These are phyloP conservation scores for Mortierella sp. DNA, from an alignment of 371 early-diverging fungal species.

Conservation along the genomic window DNA sequence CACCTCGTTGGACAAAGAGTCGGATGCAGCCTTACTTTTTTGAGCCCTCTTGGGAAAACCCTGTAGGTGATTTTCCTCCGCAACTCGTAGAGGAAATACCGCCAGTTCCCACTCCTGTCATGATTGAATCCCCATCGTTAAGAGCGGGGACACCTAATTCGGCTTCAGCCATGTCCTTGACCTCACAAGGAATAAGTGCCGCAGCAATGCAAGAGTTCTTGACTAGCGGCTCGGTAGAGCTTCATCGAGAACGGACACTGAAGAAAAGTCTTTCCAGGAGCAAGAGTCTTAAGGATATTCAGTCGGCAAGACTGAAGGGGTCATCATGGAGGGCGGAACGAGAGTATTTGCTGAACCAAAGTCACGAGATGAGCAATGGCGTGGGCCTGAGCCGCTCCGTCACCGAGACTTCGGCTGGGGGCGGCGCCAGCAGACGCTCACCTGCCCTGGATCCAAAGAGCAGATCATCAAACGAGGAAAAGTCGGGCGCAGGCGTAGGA, in stretches of 20 bases:
- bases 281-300: conserved; percentile 50
- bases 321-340: conserved; percentile 48
- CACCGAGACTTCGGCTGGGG: conserved; percentile 13
- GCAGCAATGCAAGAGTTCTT: conserved; percentile 50
- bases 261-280: conserved; percentile 48
- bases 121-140: not conserved
- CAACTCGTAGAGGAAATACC: not conserved
- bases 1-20: conserved; percentile 51
- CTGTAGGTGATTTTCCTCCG: conserved; percentile 39
- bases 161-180: conserved; percentile 23
- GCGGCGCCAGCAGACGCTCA: conserved; percentile 19
- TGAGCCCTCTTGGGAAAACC: conserved; percentile 32
- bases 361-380: conserved; percentile 10
- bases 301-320: conserved; percentile 32
- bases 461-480: conserved; percentile 29
- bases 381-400: conserved; percentile 9
- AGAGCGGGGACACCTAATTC: conserved; percentile 1
- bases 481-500: not conserved
- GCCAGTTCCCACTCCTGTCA: not conserved
- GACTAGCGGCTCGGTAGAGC: conserved; percentile 39
- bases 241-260: conserved; percentile 46
- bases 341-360: conserved; percentile 34
- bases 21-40: conserved; percentile 52
- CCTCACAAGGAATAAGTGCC: conserved; percentile 9
- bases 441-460: conserved; percentile 31